phyloP scores from a whole-genome alignment of 2,329 filamentous ascomycete species.

The Aspergillus persii region DNA sequence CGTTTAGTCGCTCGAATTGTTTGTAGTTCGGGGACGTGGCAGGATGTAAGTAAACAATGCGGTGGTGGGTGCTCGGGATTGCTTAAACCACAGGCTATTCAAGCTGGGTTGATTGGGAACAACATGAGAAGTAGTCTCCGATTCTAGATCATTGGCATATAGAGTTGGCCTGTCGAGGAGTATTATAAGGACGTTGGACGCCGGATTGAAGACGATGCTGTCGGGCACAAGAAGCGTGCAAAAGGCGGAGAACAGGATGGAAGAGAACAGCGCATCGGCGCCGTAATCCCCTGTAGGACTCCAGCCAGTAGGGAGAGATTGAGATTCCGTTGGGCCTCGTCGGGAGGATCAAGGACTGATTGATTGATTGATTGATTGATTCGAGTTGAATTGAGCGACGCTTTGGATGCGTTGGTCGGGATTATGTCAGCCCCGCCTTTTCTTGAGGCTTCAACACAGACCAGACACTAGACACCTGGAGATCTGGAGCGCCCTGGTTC shows the following conservation, averaged over 20 bases:
- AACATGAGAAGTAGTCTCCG: not conserved
- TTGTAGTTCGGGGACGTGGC: not conserved
- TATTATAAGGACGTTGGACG: not conserved
- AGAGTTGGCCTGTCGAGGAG: not conserved
- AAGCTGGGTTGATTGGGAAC: not conserved
- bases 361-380: not conserved
- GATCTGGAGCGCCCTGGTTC: not conserved
- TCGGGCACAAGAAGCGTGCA: not conserved
- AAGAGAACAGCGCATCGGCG: conserved; percentile 11
- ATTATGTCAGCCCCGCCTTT: not conserved
- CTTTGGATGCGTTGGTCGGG: not conserved
- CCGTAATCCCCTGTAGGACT: conserved; percentile 1
- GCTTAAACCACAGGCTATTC: not conserved
- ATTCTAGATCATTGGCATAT: not conserved
- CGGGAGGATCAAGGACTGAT: not conserved
- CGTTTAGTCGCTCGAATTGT: too few relatives aligned
- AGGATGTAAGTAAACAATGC: not conserved
- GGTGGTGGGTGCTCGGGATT: not conserved
- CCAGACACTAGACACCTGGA: too few relatives aligned
- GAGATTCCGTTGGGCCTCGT: not conserved
- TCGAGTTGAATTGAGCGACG: not conserved
- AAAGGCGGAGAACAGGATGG: not conserved
- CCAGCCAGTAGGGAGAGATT: not conserved
- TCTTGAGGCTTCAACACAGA: not conserved
- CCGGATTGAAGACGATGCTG: not conserved